Conservation (phyloP, 257 asterid genomes). For the Buddleja alternifolia region DNA sequence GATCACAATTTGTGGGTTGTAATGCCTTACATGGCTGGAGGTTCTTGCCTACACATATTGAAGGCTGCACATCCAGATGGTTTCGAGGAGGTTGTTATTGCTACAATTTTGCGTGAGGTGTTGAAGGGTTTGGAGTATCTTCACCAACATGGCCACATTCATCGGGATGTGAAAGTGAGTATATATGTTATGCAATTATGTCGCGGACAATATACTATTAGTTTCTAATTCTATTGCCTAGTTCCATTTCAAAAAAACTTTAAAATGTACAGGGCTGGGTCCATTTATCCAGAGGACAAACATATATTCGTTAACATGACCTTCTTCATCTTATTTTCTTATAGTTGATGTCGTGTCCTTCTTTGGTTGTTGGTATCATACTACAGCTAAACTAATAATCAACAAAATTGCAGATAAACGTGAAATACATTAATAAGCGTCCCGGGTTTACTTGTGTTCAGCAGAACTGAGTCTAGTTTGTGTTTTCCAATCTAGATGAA, state of each 20-base stretch:
- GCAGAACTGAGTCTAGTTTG: slow-evolving; percentile 13
- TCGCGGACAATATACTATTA: not conserved
- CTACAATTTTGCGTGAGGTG: slow-evolving; percentile 86
- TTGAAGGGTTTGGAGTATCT: slow-evolving; percentile 94
- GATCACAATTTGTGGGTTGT: slow-evolving; percentile 95
- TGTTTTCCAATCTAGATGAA: not conserved
- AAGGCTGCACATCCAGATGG: slow-evolving; percentile 94
- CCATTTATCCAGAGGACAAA: slow-evolving; percentile 1
- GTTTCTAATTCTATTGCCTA: slow-evolving; percentile 9
- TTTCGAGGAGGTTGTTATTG: slow-evolving; percentile 91
- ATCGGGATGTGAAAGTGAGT: slow-evolving; percentile 95
- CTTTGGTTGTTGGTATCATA: not conserved
- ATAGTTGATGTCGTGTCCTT: not conserved
- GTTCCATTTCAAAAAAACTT: slow-evolving; percentile 11
- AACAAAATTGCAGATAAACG: not conserved
- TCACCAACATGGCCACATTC: slow-evolving; percentile 97
- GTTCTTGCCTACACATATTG: slow-evolving; percentile 94
- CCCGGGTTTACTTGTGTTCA: not conserved
- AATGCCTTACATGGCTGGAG: slow-evolving; percentile 98
- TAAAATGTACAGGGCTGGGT: slow-evolving; percentile 1
- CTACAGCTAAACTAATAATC: not conserved
- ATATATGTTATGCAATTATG: slow-evolving; percentile 19
- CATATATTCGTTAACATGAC: not conserved
- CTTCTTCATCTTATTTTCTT: not conserved
- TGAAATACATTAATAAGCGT: slow-evolving; percentile 2